Base-by-base conservation (phyloP, 345 rosid genomes). In the Hibiscus trionum region DNA sequence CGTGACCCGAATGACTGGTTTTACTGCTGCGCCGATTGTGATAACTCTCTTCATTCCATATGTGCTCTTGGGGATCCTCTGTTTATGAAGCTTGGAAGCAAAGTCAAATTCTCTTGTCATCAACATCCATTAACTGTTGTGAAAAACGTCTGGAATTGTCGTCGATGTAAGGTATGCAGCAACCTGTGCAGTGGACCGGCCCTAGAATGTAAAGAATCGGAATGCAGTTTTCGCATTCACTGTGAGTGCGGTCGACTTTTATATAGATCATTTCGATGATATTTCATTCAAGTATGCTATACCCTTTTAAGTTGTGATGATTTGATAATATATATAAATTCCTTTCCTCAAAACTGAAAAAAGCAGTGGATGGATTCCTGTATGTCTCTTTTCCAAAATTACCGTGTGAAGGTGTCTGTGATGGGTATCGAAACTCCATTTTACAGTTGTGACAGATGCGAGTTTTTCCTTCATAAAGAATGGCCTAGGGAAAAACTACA, bases 1-100 rank as follows among this genome's bases (percentile, higher is more conserved):
- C 69, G 68, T 47, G 8, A 78, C 16, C 73, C 50, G 10, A 60
- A 29, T 3, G 15, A 16, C 50, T 74, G 73, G 75, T 78, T 74
- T 16, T 61, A 78, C 46, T 5, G 12, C 14, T 71, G 76, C 3
- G 29, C 10, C 10, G 44, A 21, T 8, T 63, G 61, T 42, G 66
- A 53, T 37, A 49, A 69, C 27, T 53, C 61, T 37, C 27, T 50
- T 15, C 72, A 39, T 39, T 1, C 4, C 9, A 17, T n/a, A 1
- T 69, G 72, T 35, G 62, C 5, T 5, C 15, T 67, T 49, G 71
- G 59, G 14, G 31, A 67, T 4, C 17, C 26, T 9, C 58, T 35
- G 26, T 47, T 67, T 21, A 11, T 17, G n/a, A 66, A 66, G 31
- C 59, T 49, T 10, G 71, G 71, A 14, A 31, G 24, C 14, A 19